Percentiles rank a stretch among this genome's conserved stretches.
Conservation (phyloP, 805 yeast genomes). For the Saccharomycopsis fodiens region DNA sequence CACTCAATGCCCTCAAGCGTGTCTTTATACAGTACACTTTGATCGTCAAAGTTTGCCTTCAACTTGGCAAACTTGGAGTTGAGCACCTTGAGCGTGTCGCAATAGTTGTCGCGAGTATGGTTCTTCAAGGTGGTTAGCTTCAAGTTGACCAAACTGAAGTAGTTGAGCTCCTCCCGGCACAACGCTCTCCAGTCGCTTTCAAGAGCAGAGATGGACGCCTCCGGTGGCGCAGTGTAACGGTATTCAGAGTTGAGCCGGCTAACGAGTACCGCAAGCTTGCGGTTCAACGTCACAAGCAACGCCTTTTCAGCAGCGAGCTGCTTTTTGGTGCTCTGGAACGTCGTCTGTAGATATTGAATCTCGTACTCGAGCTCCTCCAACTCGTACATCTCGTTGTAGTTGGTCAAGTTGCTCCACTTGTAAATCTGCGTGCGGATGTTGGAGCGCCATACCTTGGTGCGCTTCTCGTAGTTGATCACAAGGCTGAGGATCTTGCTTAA, state of each 20-base stretch:
- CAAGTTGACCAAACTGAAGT: constrained; percentile 1
- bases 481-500: constrained; percentile 3
- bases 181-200: constrained; percentile 8
- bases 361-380: constrained; percentile 14
- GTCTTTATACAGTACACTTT: not conserved
- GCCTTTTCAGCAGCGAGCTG: constrained; percentile 6
- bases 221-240: constrained; percentile 1
- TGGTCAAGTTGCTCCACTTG: constrained; percentile 16
- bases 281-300: not conserved
- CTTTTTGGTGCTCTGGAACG: constrained; percentile 6
- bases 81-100: constrained; percentile 12
- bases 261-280: constrained; percentile 6
- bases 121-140: constrained; percentile 9
- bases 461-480: constrained; percentile 6
- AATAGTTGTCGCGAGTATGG: constrained; percentile 7
- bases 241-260: not conserved
- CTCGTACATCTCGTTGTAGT: constrained; percentile 10
- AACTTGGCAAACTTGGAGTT: constrained; percentile 1
- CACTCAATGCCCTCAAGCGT: not conserved
- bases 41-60: not conserved
- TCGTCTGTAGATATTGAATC: constrained; percentile 3
- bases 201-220: not conserved
- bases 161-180: constrained; percentile 8
- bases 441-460: constrained; percentile 6
- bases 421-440: constrained; percentile 14